Base-by-base conservation (phyloP, 2,329 filamentous ascomycete species). In the Aspergillus intermedius region DNA sequence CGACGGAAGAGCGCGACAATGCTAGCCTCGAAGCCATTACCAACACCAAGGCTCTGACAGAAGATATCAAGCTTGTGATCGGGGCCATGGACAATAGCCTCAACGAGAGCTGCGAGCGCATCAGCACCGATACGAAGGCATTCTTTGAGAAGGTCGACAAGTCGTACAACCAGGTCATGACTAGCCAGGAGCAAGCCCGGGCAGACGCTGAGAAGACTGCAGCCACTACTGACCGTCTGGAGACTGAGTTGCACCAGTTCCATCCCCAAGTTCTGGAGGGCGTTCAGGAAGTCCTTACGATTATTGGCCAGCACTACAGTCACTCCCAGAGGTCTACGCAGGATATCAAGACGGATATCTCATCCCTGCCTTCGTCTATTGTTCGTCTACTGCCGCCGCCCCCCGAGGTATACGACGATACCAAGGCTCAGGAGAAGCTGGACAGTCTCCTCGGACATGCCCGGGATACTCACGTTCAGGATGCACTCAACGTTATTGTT, bases 181-280 rank as follows among this genome's bases (percentile, higher is more conserved):
- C 80, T 1, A 88, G 95, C 62, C 90, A 96, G 61, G 80, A 88
- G 56, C 80, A 88, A 56, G 94, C 91, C 8, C 84, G 88, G 6
- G 86, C 90, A 32, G 84, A 94, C 57, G 77, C 95, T 47, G 81
- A 85, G 58, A 86, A 89, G 61, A 83, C 88, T 9, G 74, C 90
- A 34, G 79, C 79, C 49, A 81, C 81, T 6, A 83, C 95, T 13
- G 84, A 87, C 56, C 83, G 82, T 21, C 74, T 97, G 1, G 87
- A 94, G 62, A 85, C 79, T 50, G 83, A 93, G 49, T 79, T 95
- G 25, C 80, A 80, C 7, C 90, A 96, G 65, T 86, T 86, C 55
- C 86, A 96, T 58, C 93, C 93, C 1, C 87, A 94, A 70, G 87
- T 97, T 56, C 79, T 96, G 49, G 84, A 91, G 46, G 82, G 87